These are phyloP conservation scores for Vanderwaltozyma tropicalis DNA, from an alignment of 805 yeast species.

Conservation along the genomic window DNA sequence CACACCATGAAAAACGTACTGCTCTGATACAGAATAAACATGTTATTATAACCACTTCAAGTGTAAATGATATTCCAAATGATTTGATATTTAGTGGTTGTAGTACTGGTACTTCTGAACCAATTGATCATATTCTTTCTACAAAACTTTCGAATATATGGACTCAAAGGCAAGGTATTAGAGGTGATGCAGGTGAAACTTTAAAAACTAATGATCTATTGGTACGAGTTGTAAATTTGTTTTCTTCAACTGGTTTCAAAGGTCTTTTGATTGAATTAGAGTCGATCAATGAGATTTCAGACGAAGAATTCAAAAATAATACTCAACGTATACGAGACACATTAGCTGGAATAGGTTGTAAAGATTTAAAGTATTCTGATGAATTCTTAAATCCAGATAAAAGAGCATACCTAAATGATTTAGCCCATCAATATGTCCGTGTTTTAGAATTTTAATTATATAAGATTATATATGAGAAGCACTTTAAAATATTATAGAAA, in stretches of 20 bases:
- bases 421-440: slow-evolving; percentile 24
- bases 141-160: slow-evolving; percentile 25
- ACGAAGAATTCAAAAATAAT: slow-evolving; percentile 10
- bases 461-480: neutral
- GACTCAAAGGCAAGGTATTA: slow-evolving; percentile 24
- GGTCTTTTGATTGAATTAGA: slow-evolving; percentile 23
- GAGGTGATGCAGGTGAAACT: slow-evolving; percentile 27
- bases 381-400: slow-evolving; percentile 10
- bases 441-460: slow-evolving; percentile 16
- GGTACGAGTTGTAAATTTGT: slow-evolving; percentile 22
- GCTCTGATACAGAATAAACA: slow-evolving; percentile 20
- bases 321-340: slow-evolving; percentile 10
- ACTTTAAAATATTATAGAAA: neutral
- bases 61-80: slow-evolving; percentile 9
- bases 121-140: slow-evolving; percentile 18
- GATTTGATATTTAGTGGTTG: slow-evolving; percentile 15
- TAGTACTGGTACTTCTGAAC: slow-evolving; percentile 16
- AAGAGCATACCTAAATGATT: slow-evolving; percentile 12
- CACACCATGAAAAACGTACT: slow-evolving; percentile 17
- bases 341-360: slow-evolving; percentile 12
- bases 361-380: slow-evolving; percentile 14
- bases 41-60: slow-evolving; percentile 16
- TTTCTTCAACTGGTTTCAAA: slow-evolving; percentile 26
- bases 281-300: slow-evolving; percentile 7
- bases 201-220: slow-evolving; percentile 15